Percentiles rank a stretch among this genome's conserved stretches.
Evolutionary conservation across 1,284 basidiomycete genomes (phyloP).

Genomic region (Ceratobasidium sp.): DNA sequence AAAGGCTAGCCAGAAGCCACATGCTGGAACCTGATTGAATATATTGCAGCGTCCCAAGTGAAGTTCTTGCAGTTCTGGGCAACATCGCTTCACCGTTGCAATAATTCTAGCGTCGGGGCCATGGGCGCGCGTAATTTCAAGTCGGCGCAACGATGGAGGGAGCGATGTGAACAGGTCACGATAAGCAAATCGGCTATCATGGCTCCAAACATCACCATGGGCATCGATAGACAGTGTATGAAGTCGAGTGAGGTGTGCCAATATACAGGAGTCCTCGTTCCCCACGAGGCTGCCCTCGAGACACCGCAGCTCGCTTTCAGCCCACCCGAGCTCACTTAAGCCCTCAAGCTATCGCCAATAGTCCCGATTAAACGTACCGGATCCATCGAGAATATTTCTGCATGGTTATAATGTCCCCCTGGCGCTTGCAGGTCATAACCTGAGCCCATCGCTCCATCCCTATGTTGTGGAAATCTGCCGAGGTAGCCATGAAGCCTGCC

Average conservation of each 20-base stretch:
- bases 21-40: neutral
- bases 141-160: constrained; percentile 15
- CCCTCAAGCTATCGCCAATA: neutral
- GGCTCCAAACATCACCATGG: constrained; percentile 2
- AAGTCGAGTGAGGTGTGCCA: neutral
- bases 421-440: neutral
- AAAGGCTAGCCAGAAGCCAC: constrained; percentile 24
- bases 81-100: constrained; percentile 1
- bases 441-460: constrained; percentile 19
- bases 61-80: constrained; percentile 15
- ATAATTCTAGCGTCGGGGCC: constrained; percentile 29
- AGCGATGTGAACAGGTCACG: constrained; percentile 19
- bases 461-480: neutral
- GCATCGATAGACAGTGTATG: constrained; percentile 16
- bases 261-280: neutral
- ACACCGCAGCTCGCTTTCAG: neutral
- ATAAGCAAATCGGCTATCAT: constrained; percentile 15
- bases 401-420: neutral
- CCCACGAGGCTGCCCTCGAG: neutral
- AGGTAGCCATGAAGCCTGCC: constrained; percentile 14
- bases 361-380: neutral
- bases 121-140: constrained; percentile 15
- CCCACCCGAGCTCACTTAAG: neutral
- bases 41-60: constrained; percentile 21
- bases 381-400: neutral